Base-by-base conservation (phyloP, 805 yeast species). In the Metschnikowia noctiluminum region DNA sequence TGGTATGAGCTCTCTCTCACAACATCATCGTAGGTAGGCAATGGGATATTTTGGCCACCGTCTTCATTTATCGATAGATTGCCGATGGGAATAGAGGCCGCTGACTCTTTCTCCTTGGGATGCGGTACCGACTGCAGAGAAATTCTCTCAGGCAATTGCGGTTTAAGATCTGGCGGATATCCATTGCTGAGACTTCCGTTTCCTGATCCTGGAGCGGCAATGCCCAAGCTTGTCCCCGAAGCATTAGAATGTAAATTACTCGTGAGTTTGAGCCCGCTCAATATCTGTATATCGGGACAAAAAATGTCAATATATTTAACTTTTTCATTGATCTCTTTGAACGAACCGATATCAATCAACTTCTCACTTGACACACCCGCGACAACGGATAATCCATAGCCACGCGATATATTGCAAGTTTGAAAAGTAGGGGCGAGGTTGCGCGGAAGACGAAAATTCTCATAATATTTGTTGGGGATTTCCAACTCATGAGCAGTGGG, bases 81-180 rank as follows among this genome's bases (percentile, higher is more conserved):
- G 13, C 28, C 40, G 15, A 35, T 39, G 15, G 12, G 37, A 21
- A n/a, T 27, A 27, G 43, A 35, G 27, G 4, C 11, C 6, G 31
- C 35, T 4, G 40, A 10, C 6, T 28, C 35, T 30, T 32, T 36
- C 13, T 21, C 38, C 12, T 32, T 27, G 11, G 28, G 28, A 15
- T 28, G 27, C 9, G 41, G 40, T 31, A 38, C 14, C 2, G 49
- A 46, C 11, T 16, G 27, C 28, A 14, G 42, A 7, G 49, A 40
- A 6, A 13, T 34, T 28, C 28, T 38, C 6, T 32, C 50, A 21
- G 28, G 28, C 35, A 48, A 85, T 74, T 36, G 84, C 86, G 15
- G 80, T 69, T 65, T 78, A 82, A 70, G 84, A 77, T 56, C 76
- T 66, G 44, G 74, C 66, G 51, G 79, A 67, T 60, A 80, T 76